Base-by-base conservation (phyloP, 352 stramenopile species). In the Globisporangium yorkense region DNA sequence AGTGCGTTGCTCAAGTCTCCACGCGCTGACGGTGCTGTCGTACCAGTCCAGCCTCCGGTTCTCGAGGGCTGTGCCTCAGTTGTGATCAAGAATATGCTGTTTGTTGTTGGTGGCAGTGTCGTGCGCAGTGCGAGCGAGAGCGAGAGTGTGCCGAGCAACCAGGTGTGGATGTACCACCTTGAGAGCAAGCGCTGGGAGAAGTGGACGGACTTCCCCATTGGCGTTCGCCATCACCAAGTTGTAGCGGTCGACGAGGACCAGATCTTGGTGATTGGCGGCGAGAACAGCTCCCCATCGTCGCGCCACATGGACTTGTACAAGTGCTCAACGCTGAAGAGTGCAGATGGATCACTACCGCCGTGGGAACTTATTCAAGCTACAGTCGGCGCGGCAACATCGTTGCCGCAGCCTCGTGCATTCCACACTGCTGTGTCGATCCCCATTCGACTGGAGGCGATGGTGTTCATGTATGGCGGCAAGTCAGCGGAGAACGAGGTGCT, bases 261-360 rank as follows among this genome's bases (percentile, higher is more conserved):
- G 21, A 81, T 96, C 52, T 58, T 95, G 33, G 84, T 94, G n/a
- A 70, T 96, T 51, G 86, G 86, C 35, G 86, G 86, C 5, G 86
- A 96, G 51, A 86, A 71, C 40, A 78, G 77, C 46, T 79, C 71
- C 43, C 65, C 79, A 10, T 74, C 84, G 1, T 96, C 86, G 7
- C 70, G 86, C 1, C 86, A 96, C 48, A 89, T 96, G 77, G 83
- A 96, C 57, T 51, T 94, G 47, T 96, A 94, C 62, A 89, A 80
- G 54, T 92, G 80, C 31, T 78, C 82, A 5, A 87, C 72, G 0
- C 20, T 57, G 6, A 77, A 68, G 57, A 76, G 80, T 41, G 65
- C 65, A 2, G 85, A 95, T 50, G 84, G 81, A 0, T 87, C 80
- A 5, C 67, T 92, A 8, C 85, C 86, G 31, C 46, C 61, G 21